Conservation (phyloP, 179 eudicot genomes). For the Actinidia chinensis region DNA sequence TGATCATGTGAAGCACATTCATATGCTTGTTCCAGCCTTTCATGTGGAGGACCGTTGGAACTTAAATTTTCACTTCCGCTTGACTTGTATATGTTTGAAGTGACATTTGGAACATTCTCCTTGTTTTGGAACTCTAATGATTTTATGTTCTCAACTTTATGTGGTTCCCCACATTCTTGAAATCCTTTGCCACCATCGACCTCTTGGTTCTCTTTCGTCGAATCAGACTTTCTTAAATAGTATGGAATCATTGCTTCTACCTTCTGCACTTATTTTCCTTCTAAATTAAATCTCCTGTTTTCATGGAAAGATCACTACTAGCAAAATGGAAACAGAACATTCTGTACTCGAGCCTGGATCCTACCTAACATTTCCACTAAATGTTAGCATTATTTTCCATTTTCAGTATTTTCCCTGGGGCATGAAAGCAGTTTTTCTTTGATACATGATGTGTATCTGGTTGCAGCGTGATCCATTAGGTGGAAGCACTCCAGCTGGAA, state of each 20-base stretch:
- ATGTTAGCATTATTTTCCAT: neutral
- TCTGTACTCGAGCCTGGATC: constrained; percentile 19
- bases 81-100: neutral
- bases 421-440: constrained; percentile 25
- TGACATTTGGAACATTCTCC: constrained; percentile 16
- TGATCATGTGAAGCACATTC: constrained; percentile 18
- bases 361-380: constrained; percentile 14
- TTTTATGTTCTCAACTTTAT: constrained; percentile 18
- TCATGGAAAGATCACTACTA: constrained; percentile 16
- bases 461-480: constrained; percentile 26
- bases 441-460: constrained; percentile 30
- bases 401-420: constrained; percentile 10
- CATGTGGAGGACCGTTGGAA: constrained; percentile 5
- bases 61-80: constrained; percentile 19
- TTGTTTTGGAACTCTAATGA: constrained; percentile 7
- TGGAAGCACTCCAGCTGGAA: constrained; percentile 27
- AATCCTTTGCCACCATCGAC: constrained; percentile 14
- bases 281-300: constrained; percentile 18
- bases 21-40: constrained; percentile 18
- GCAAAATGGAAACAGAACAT: constrained; percentile 33
- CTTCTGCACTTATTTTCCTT: constrained; percentile 18
- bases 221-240: constrained; percentile 19
- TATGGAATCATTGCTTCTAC: constrained; percentile 21
- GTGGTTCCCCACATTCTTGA: constrained; percentile 12
- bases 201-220: constrained; percentile 4